phyloP scores from a whole-genome alignment of 1,139 yeast genomes.

The Debaryomycetaceae sp. region DNA sequence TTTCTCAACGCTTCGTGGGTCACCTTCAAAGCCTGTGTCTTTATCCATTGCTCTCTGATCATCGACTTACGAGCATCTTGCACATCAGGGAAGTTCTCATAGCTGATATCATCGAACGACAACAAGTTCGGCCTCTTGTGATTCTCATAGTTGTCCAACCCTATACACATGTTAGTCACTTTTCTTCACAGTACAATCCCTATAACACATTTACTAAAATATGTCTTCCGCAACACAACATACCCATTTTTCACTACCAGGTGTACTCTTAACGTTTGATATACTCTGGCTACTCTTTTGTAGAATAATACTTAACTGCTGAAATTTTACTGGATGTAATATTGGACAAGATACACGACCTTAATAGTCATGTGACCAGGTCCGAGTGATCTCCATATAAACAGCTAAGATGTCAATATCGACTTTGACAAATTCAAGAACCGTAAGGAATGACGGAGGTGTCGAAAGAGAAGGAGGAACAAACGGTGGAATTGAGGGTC shows the following conservation, averaged over 20 bases:
- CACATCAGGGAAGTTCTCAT: slow-evolving; percentile 60
- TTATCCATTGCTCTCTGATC: slow-evolving; percentile 78
- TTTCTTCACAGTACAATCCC: too few relatives aligned
- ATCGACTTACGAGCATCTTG: slow-evolving; percentile 73
- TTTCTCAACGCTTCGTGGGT: slow-evolving; percentile 73
- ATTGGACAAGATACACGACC: slow-evolving; percentile 1
- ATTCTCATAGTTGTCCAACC: slow-evolving; percentile 39
- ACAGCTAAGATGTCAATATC: neutral
- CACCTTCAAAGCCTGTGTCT: slow-evolving; percentile 63
- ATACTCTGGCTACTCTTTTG: slow-evolving; percentile 1
- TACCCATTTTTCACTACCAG: slow-evolving; percentile 5
- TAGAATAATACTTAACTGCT: slow-evolving; percentile 12
- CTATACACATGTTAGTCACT: slow-evolving; percentile 11
- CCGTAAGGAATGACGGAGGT: neutral
- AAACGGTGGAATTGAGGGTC: slow-evolving; percentile 17
- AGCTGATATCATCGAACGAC: slow-evolving; percentile 81
- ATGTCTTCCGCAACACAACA: neutral
- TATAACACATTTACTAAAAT: too few relatives aligned
- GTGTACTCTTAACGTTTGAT: neutral
- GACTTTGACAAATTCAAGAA: neutral
- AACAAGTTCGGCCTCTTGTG: slow-evolving; percentile 72
- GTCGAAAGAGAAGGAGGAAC: neutral
- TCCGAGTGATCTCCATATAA: neutral
- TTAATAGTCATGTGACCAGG: neutral
- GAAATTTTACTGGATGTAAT: slow-evolving; percentile 20